Percentiles rank a stretch among this genome's conserved stretches.
These are phyloP conservation scores for Craterostigma plantagineum DNA, from an alignment of 257 asterid genomes.

Conservation along the genomic window DNA sequence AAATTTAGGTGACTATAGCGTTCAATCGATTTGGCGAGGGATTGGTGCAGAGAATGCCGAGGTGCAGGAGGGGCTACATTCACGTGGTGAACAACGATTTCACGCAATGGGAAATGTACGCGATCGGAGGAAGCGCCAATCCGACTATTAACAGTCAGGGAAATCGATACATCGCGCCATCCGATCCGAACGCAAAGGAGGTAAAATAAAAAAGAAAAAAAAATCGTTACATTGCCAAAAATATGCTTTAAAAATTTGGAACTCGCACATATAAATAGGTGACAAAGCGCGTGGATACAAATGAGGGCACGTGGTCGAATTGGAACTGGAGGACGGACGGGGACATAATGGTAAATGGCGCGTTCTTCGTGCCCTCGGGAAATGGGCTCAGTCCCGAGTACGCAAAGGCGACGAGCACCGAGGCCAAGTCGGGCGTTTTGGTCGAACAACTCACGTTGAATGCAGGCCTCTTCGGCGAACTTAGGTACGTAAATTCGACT, in stretches of 20 bases:
- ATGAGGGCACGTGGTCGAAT: constrained; percentile 31
- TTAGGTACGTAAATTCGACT: too few species aligned
- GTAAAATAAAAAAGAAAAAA: constrained; percentile 14
- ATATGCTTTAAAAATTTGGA: too few species aligned
- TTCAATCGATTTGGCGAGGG: constrained; percentile 53
- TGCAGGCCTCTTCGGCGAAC: constrained; percentile 31
- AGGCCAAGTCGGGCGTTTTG: constrained; percentile 21
- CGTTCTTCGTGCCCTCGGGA: constrained; percentile 53
- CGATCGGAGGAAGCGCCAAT: constrained; percentile 48
- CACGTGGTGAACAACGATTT: constrained; percentile 57
- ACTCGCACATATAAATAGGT: constrained; percentile 18
- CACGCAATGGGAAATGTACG: constrained; percentile 54
- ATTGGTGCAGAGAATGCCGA: constrained; percentile 50
- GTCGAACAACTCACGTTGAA: constrained; percentile 27
- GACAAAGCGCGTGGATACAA: constrained; percentile 42
- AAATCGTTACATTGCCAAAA: too few species aligned
- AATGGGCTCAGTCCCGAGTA: constrained; percentile 26
- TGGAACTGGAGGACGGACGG: constrained; percentile 71
- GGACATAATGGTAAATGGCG: constrained; percentile 44
- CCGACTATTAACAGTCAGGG: constrained; percentile 61
- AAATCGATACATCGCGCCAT: constrained; percentile 39
- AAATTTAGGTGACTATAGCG: constrained; percentile 19
- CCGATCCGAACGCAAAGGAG: constrained; percentile 45
- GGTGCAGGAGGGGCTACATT: constrained; percentile 50
- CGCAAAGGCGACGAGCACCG: constrained; percentile 31